Evolutionary conservation across 805 yeast genomes (phyloP), one percentile per base, ranked within the genome.

Genomic region (Yamadazyma scolyti): DNA sequence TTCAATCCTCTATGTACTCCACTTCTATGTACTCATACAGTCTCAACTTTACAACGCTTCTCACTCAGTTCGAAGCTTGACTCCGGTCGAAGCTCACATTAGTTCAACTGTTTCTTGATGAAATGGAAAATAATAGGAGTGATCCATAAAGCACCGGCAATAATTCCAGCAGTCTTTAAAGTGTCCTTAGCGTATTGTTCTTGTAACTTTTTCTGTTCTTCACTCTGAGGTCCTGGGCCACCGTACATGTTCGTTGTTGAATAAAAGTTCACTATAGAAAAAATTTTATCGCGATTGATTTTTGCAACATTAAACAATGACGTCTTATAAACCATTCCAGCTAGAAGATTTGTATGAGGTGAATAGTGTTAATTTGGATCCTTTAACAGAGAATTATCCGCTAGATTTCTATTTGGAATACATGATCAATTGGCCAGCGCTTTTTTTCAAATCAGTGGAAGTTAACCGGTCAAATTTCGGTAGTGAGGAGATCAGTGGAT

Each of bases 361-460:
- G 30, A 85, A 85, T 48, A 60, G 82, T 4, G 78, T 89, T 28
- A 93, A 93, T 52, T 58, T 93, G 13, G 98, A 93, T 48, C 82
- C 83, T 1, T 68, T 93, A 31, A 93, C 98, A 0, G 98, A 93
- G 49, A 93, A 90, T 61, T 93, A 85, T 62, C 81, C 88, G 26
- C 56, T 84, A 6, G 80, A 77, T 28, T 93, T 88, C 53, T 93
- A 93, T 52, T 71, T 84, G 11, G 86, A 86, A 44, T 93, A 93
- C 48, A 64, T 93, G 33, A 70, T 78, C 6, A 69, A 75, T 31
- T 89, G 97, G 96, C 97, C 98, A 5, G 71, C 87, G 20, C 62
- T 93, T 27, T 82, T 88, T 57, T 90, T 88, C 73, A 82, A 87
- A 52, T 75, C 89, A 8, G 62, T 61, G 2, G 79, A 73, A 40